Evolutionary conservation across 1,139 yeast genomes (phyloP), one percentile per base, ranked within the genome.

Genomic region (Suhomyces bribrorum): DNA sequence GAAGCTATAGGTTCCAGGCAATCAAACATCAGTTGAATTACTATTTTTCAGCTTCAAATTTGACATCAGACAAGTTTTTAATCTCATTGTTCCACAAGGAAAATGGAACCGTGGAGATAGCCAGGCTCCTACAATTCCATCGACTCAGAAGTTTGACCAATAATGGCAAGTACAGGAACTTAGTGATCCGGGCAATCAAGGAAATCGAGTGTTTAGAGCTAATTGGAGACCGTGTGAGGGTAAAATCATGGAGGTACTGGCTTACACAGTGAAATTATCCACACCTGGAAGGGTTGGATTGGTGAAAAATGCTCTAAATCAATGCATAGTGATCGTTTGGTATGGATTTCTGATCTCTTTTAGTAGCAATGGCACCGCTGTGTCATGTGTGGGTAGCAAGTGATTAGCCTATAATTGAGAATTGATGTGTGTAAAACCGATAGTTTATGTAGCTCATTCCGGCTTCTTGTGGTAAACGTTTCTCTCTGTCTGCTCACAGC

Each of bases 401-500:
- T n/a, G n/a, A n/a, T n/a, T n/a, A n/a, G n/a, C n/a, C n/a, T n/a
- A n/a, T n/a, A n/a, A n/a, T n/a, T n/a, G n/a, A n/a, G n/a, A n/a
- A n/a, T n/a, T n/a, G n/a, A n/a, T n/a, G n/a, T n/a, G n/a, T n/a
- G n/a, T n/a, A n/a, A n/a, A n/a, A n/a, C n/a, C n/a, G n/a, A n/a
- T n/a, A n/a, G n/a, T n/a, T n/a, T n/a, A n/a, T n/a, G 14, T 12
- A 1, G 12, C 27, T 25, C 5, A 25, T 9, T 12, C 13, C n/a
- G 15, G 9, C 11, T 11, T 13, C 7, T 12, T 5, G 9, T 14
- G 12, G 18, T 27, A 13, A 12, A 3, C n/a, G 7, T 13, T 15
- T 15, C 31, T 34, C 3, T 14, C 32, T 7, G 39, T 35, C 30
- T 62, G 60, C 37, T 64, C 62, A 41, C 81, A 75, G 47, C 81